These are phyloP conservation scores for Stenogyne calaminthoides DNA, from an alignment of 305 asterid species.

Conservation along the genomic window DNA sequence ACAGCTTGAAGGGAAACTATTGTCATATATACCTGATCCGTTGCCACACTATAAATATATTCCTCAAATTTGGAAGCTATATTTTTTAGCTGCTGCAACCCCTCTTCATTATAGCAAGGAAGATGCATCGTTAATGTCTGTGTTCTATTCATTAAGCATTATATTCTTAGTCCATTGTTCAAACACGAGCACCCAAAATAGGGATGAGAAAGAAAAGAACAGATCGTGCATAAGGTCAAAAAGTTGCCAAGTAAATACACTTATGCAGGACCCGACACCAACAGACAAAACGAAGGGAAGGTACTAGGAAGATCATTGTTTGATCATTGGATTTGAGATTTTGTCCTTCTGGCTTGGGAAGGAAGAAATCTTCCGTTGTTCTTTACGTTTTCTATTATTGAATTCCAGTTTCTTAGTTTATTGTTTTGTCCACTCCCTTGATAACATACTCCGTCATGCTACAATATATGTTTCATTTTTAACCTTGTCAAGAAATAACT, in stretches of 20 bases:
- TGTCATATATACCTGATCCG: conserved; percentile 51
- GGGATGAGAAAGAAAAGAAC: not conserved
- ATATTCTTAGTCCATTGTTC: conserved; percentile 18
- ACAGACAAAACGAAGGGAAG: too few relatives aligned
- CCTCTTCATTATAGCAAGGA: conserved; percentile 63
- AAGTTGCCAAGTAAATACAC: too few relatives aligned
- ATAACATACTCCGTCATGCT: not conserved
- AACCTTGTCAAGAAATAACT: not conserved
- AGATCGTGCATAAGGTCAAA: not conserved
- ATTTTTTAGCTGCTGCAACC: conserved; percentile 56
- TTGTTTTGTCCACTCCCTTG: too few relatives aligned
- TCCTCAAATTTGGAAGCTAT: conserved; percentile 76
- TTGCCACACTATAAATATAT: conserved; percentile 57
- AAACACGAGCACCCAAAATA: conserved; percentile 6
- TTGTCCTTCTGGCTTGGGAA: too few relatives aligned
- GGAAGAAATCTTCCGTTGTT: too few relatives aligned
- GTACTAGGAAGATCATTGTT: too few relatives aligned
- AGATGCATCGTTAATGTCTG: conserved; percentile 67
- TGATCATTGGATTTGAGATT: too few relatives aligned
- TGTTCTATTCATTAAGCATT: conserved; percentile 46
- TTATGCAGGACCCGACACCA: too few relatives aligned
- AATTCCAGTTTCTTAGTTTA: too few relatives aligned
- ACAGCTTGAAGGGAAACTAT: conserved; percentile 5
- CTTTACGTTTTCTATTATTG: too few relatives aligned
- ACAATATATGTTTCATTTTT: not conserved